These are phyloP conservation scores for Nemania sp. DNA, from an alignment of 2,329 filamentous ascomycete species.

Conservation along the genomic window DNA sequence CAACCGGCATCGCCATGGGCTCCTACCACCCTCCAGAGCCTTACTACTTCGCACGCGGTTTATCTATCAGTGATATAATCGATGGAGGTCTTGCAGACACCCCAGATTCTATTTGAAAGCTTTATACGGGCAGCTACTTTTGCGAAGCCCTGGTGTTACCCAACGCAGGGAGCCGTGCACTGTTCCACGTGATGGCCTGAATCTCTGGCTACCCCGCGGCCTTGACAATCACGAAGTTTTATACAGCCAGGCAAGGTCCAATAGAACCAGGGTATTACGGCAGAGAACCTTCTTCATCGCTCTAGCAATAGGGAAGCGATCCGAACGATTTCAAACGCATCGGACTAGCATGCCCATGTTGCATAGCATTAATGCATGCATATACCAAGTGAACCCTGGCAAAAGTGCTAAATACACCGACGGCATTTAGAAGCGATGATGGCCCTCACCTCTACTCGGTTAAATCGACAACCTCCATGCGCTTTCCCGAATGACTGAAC, in stretches of 20 bases:
- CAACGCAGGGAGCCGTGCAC: constrained; percentile 18
- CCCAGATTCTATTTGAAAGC: background rate
- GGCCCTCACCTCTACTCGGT: constrained; percentile 1
- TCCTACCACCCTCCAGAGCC: too few species aligned
- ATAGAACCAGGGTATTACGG: too few species aligned
- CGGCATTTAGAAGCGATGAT: background rate
- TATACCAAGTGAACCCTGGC: constrained; percentile 17
- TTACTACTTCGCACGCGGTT: constrained; percentile 6
- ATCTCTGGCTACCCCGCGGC: background rate
- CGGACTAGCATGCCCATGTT: too few species aligned
- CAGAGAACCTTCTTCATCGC: too few species aligned
- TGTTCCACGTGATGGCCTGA: too few species aligned
- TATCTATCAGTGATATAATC: constrained; percentile 7
- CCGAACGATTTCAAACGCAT: too few species aligned
- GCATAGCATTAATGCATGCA: constrained; percentile 3
- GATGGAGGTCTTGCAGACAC: background rate
- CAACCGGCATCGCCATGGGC: too few species aligned
- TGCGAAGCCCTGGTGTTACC: constrained; percentile 13
- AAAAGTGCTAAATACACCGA: background rate
- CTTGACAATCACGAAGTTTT: constrained; percentile 7
- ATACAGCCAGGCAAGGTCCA: background rate
- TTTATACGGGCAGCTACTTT: background rate
- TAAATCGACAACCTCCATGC: constrained; percentile 13
- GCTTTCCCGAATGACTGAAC: constrained; percentile 12
- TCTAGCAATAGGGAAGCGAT: too few species aligned